Conservation (phyloP, 2,329 filamentous ascomycete genomes). For the Samsoniella hepiali region DNA sequence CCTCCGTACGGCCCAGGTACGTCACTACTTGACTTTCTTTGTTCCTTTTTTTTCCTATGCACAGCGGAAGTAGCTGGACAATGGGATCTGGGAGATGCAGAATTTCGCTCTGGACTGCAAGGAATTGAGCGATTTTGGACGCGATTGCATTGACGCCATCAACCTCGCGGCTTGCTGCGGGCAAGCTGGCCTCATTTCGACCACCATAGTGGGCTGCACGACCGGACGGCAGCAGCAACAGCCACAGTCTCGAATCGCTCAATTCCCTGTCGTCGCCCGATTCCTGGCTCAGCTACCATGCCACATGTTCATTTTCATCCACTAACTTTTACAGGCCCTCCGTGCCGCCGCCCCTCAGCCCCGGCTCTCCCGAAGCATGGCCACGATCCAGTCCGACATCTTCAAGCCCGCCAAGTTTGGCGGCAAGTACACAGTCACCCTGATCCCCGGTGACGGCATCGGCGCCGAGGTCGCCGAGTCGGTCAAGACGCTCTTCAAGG, state of each 20-base stretch:
- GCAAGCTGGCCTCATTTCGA: conserved; percentile 4
- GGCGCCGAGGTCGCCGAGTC: conserved; percentile 96
- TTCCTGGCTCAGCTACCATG: not conserved
- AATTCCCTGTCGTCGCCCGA: not conserved
- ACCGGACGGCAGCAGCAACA: not conserved
- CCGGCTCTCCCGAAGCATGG: conserved; percentile 56
- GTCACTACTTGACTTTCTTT: conserved; percentile 24
- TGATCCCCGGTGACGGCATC: conserved; percentile 98
- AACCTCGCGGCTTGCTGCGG: not conserved
- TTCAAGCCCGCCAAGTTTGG: conserved; percentile 99
- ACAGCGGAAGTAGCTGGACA: not conserved
- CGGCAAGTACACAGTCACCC: conserved; percentile 97
- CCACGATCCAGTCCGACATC: conserved; percentile 88
- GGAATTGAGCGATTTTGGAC: not conserved
- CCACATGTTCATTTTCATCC: conserved; percentile 4
- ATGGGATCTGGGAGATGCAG: not conserved
- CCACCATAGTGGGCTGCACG: not conserved
- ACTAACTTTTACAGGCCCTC: conserved; percentile 42
- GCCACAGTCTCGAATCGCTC: not conserved
- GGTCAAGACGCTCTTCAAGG: conserved; percentile 99
- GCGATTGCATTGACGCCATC: not conserved
- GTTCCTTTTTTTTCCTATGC: not conserved
- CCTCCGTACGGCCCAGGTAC: conserved; percentile 55
- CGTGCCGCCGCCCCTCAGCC: conserved; percentile 48
- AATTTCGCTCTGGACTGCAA: not conserved